A percentile compares a stretch with the other conserved stretches of the same genome.
Conservation (phyloP, 768 basidiomycete species). For the Mycena olivaceomarginata region DNA sequence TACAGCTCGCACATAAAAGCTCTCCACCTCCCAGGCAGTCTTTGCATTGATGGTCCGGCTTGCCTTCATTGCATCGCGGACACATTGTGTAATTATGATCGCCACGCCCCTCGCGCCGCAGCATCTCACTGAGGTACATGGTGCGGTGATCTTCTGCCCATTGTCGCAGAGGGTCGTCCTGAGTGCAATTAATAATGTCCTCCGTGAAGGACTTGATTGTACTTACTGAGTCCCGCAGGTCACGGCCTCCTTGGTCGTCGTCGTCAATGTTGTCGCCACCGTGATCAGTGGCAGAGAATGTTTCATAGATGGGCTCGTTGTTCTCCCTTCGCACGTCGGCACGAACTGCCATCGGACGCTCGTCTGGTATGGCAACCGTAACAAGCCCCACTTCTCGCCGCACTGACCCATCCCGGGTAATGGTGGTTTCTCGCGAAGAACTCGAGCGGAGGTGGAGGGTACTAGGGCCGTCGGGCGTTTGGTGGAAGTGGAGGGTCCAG, state of each 20-base stretch:
- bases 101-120: constrained; percentile 7
- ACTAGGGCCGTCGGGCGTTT: too few species aligned
- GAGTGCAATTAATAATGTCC: background rate
- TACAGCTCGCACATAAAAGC: constrained; percentile 2
- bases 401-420: too few species aligned
- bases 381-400: too few species aligned
- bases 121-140: background rate
- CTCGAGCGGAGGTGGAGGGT: too few species aligned
- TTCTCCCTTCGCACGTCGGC: too few species aligned
- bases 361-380: too few species aligned
- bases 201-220: too few species aligned
- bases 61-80: background rate
- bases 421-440: too few species aligned
- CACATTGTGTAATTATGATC: background rate
- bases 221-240: constrained; percentile 1
- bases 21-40: constrained; percentile 5
- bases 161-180: constrained; percentile 10
- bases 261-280: background rate
- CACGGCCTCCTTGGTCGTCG: background rate
- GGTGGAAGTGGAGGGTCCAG: too few species aligned
- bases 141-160: constrained; percentile 8
- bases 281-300: background rate
- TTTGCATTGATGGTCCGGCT: background rate
- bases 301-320: background rate
- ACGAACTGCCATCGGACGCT: too few species aligned